phyloP scores from a whole-genome alignment of 495 filamentous ascomycete genomes.

The Cercophora scortea region DNA sequence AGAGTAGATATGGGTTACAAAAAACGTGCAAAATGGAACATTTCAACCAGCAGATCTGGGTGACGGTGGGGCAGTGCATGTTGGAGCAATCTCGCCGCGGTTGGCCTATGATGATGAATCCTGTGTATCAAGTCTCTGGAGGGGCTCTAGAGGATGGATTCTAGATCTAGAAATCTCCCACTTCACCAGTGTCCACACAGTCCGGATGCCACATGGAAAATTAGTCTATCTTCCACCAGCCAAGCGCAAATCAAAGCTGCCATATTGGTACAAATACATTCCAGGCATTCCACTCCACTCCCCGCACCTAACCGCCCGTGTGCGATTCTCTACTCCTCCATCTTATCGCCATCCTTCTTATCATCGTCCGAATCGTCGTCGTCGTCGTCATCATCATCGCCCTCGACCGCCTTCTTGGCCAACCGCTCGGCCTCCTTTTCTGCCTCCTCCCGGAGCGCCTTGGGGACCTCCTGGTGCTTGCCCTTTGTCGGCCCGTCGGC shows the following conservation, averaged over 20 bases:
- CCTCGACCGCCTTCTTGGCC: constrained; percentile 68
- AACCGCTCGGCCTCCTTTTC: constrained; percentile 78
- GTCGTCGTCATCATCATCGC: constrained; percentile 47
- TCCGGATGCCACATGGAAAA: constrained; percentile 3
- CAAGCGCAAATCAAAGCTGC: background rate
- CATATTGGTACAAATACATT: constrained; percentile 11
- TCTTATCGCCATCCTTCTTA: constrained; percentile 54
- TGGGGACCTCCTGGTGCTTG: constrained; percentile 84
- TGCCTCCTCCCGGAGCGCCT: constrained; percentile 80
- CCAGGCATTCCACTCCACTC: background rate
- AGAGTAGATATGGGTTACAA: too few species aligned
- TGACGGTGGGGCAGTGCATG: too few species aligned
- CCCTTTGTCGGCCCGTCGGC: constrained; percentile 81
- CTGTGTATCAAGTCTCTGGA: too few species aligned
- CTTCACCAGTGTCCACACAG: background rate
- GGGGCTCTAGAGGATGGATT: too few species aligned
- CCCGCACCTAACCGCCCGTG: background rate
- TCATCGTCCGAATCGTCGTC: constrained; percentile 58
- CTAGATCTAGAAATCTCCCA: too few species aligned
- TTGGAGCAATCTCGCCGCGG: too few species aligned
- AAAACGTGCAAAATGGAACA: too few species aligned
- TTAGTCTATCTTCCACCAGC: constrained; percentile 13
- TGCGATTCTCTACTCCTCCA: constrained; percentile 55
- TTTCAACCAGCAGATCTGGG: too few species aligned
- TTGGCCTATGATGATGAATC: too few species aligned